Base-by-base conservation (phyloP, 805 yeast genomes). In the Kluyveromyces lactis region DNA sequence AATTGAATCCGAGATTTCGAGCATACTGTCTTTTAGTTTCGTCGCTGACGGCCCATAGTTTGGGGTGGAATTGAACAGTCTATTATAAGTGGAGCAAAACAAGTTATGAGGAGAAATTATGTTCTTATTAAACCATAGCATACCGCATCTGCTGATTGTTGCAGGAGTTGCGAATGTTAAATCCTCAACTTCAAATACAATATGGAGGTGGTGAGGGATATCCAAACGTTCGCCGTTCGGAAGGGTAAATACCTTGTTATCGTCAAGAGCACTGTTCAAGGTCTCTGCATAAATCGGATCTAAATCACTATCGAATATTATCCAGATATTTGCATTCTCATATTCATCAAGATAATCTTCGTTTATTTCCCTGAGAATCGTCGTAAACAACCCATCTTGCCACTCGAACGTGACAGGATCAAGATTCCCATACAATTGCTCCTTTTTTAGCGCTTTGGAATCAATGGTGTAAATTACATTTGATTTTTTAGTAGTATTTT, bases 261-360 rank as follows among this genome's bases (percentile, higher is more conserved):
- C 97, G 60, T 90, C 97, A 13, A 90, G 66, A 8, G 87, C 92
- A 63, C 95, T 82, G 63, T 90, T 90, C 47, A 90, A 64, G 41
- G 82, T 81, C 51, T 90, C 97, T 1, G 86, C 86, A 95, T 97
- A 90, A 29, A 76, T 79, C 0, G 97, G 97, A 54, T 90, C 97
- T 26, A 90, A 74, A 50, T 86, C 95, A 29, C 97, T 94, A 60
- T 90, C 97, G 53, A 90, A 83, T 0, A 89, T 71, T 42, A 90
- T 71, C 92, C 95, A 87, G 12, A 78, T 69, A 32, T 82, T 63
- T 12, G 72, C 47, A 44, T 79, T 79, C 3, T 69, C 72, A 8
- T 27, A 35, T 6, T 32, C 17, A 12, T 39, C 43, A 4, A 31
- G 15, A 5, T 32, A 7, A 16, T 42, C 46, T 2, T 58, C 58